Base-by-base conservation (phyloP, 495 filamentous ascomycete species). In the Penicillium samsonianum region DNA sequence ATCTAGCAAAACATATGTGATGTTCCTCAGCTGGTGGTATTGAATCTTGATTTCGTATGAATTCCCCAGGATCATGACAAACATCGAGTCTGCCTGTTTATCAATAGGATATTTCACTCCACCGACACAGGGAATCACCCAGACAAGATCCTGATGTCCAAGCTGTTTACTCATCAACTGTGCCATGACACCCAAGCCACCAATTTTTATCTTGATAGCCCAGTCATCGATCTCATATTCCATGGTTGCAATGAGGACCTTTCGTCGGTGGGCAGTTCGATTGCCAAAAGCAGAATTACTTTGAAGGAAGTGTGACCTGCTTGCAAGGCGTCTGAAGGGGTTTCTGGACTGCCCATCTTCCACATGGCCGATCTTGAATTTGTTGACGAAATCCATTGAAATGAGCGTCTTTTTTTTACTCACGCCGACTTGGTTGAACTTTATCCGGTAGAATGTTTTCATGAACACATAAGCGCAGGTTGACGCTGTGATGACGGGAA, bases 121-220 rank as follows among this genome's bases (percentile, higher is more conserved):
- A 19, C 85, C 86, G 17, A 89, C 86, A 64, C 85, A 85, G n/a
- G 87, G 87, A 38, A 90, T 82, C n/a, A 90, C 86, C 87, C 87
- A 90, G 48, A 89, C 82, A 8, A 89, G 72, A 64, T 90, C 81
- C 58, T 87, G 82, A 51, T 90, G 84, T 3, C 80, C 74, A 8
- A 89, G 80, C 50, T 86, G 82, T 56, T 86, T 85, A 10, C 83
- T 84, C 87, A 90, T 90, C 10, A 90, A 71, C 61, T 87, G 85
- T 20, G 83, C 82, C 82, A 84, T 85, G 33, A 89, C 86, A 64
- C 86, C 87, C 26, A 90, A 71, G 41, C 87, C 87, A 54, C 87
- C 87, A 52, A 89, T 89, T 68, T 90, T 90, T 69, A 89, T 84
- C 65, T 86, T 88, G 65, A 90, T 87, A 0, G 67, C 76, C 80